Evolutionary conservation across 78 protist species (phyloP), one percentile per base, ranked within the genome.

Genomic region (Chrysochromulina tobinii): DNA sequence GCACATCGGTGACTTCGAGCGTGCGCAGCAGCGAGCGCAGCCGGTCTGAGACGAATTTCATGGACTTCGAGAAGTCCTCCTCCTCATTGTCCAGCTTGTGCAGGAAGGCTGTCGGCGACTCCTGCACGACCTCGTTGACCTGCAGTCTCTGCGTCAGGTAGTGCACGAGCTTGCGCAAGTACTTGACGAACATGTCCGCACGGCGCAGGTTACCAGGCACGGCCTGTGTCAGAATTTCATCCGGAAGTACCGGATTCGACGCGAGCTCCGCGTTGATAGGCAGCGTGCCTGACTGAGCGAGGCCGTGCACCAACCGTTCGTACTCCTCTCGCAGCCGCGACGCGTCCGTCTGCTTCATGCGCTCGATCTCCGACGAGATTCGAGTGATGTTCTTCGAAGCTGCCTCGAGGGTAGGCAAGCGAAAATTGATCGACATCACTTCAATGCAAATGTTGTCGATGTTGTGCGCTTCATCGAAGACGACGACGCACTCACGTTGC

Each of bases 401-500:
- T 53, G 53, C 79, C 57, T 79, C 58, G 50, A 79, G n/a, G 14
- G 87, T 79, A 4, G 87, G 59, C 64, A 51, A 7, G 50, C 87
- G 87, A 21, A 79, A 79, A 48, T 79, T 79, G 64, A 79, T 79
- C 12, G 59, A 51, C 87, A 79, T 79, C n/a, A 79, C 87, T 50
- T 98, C 99, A 87, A 98, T 98, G 95, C 99, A 98, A 12, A 97
- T 97, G 88, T 98, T 96, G 90, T 98, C 98, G 81, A 99, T 96
- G 96, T 99, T 99, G 94, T 99, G 99, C 0, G 99, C 99, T 93
- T 98, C 99, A 87, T 99, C 99, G 61, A 98, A 98, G 14, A 98
- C 97, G 15, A 98, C 96, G 53, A 98, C 94, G 25, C 95, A 91
- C 61, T 96, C 95, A 27, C 87, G 87, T 64, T 54, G 87, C 87